A percentile compares a stretch with the other conserved stretches of the same genome.
Evolutionary conservation across 495 filamentous ascomycete genomes (phyloP).

Genomic region (Penicillium angulare): DNA sequence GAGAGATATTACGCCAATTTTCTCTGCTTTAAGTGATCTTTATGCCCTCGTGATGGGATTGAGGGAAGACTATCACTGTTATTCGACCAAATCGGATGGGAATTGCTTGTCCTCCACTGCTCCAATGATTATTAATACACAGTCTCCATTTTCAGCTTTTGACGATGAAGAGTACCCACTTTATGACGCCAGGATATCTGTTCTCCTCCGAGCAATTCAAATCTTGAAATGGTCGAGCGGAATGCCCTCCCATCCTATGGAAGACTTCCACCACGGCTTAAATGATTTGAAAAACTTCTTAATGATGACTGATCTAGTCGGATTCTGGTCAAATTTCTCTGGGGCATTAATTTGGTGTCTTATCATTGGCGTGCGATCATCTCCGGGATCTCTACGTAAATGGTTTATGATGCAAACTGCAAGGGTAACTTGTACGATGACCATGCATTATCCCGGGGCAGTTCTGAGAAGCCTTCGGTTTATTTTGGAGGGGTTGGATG

Average conservation of each 20-base stretch:
- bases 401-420: constrained; percentile 20
- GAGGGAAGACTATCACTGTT: no score
- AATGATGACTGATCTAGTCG: constrained; percentile 8
- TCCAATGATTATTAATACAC: not conserved
- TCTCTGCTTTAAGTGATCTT: not conserved
- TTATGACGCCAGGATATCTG: constrained; percentile 5
- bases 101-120: not conserved
- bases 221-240: constrained; percentile 1
- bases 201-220: not conserved
- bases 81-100: not conserved
- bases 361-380: constrained; percentile 14
- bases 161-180: not conserved
- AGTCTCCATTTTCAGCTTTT: not conserved
- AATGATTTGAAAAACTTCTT: constrained; percentile 11
- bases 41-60: not conserved
- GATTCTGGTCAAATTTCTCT: constrained; percentile 10
- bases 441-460: constrained; percentile 1
- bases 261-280: not conserved
- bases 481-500: constrained; percentile 10
- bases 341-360: constrained; percentile 25
- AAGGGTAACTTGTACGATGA: constrained; percentile 12
- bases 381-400: not conserved
- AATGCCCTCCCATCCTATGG: not conserved
- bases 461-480: constrained; percentile 3
- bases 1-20: not conserved